Conservation (phyloP, 116 monocot genomes). For the Phalaenopsis hybrid region DNA sequence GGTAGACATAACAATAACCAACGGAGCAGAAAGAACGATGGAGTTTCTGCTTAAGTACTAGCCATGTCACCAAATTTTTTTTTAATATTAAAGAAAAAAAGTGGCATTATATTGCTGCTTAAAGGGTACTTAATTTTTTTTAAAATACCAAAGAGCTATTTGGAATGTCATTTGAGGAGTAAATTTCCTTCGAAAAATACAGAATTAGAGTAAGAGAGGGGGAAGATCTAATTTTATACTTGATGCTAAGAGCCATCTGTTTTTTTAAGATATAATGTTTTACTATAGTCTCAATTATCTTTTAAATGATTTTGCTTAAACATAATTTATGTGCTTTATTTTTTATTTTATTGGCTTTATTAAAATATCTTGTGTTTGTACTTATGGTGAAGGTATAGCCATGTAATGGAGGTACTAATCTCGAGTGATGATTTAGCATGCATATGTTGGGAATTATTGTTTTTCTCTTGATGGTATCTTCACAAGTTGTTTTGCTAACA, state of each 20-base stretch:
- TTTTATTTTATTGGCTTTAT: background rate
- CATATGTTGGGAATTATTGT: background rate
- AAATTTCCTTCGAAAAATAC: background rate
- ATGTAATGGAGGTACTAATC: background rate
- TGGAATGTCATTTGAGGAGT: background rate
- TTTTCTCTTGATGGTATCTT: background rate
- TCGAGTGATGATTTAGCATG: background rate
- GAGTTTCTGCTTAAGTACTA: background rate
- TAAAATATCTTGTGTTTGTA: background rate
- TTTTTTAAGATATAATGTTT: background rate
- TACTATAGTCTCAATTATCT: background rate
- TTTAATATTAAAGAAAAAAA: background rate
- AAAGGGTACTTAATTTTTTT: background rate
- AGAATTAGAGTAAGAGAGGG: background rate
- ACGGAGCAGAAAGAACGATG: background rate
- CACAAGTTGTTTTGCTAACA: background rate
- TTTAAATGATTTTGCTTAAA: background rate
- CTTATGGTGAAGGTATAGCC: background rate
- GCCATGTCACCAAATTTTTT: background rate
- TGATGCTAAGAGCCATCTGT: background rate
- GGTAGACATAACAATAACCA: background rate
- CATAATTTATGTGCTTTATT: background rate
- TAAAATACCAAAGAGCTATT: background rate
- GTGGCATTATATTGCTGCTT: background rate
- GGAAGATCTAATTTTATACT: background rate